Evolutionary conservation across 2,329 filamentous ascomycete species (phyloP), one percentile per base, ranked within the genome.

Genomic region (Diaporthe eres): DNA sequence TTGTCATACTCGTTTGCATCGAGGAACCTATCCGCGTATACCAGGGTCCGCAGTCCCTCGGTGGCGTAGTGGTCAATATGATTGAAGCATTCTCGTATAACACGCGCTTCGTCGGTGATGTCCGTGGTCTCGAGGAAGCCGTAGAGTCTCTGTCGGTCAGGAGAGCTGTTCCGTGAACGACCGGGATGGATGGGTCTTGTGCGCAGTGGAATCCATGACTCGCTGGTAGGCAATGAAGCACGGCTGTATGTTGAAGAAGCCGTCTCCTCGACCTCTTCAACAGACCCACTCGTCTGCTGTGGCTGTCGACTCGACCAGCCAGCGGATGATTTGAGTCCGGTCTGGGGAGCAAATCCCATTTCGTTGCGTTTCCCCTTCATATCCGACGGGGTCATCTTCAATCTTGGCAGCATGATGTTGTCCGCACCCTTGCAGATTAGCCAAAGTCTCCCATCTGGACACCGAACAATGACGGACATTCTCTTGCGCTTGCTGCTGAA

Each of bases 371-470:
- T 87, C 5, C 95, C 92, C 5, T 92, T 87, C 76, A 92, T 90
- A 2, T 84, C 85, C 2, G 93, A 93, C 81, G 97, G 84, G 2
- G 94, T 92, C 79, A 94, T 87, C 81, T 92, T 94, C 13, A 98
- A 87, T 4, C 95, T 90, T 47, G 94, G 93, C 80, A 97, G 90
- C 74, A 98, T 90, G 7, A 92, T 91, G 0, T 94, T 96, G 82
- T 98, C 96, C 3, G 96, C 96, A 8, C 96, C 96, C 83, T 98
- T 98, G 85, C 94, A 97, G 78, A 98, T 92, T 2, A 98, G 86
- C 80, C 93, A 95, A 65, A 98, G 92, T 15, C 93, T 91, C 2
- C 93, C 91, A 80, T 98, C 94, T 0, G 96, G 95, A 82, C 94
- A 95, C 19, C 94, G 92, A 3, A 98, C 91, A 34, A 98, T 85